Evolutionary conservation across 352 stramenopile species (phyloP).

Genomic region (Stramenopiles sp.): DNA sequence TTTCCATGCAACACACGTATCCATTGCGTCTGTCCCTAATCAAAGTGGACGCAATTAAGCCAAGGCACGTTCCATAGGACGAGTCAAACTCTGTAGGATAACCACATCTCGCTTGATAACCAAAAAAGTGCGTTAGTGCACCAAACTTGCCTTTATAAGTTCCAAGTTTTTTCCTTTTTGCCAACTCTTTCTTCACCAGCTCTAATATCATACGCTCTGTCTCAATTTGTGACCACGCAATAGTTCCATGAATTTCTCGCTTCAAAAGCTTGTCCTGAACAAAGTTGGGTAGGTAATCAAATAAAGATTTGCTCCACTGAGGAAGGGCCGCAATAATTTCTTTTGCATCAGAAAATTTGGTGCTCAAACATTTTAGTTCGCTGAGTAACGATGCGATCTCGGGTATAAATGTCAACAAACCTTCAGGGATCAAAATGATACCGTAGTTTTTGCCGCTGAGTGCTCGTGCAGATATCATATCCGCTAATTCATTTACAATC

Average conservation of each 20-base stretch:
- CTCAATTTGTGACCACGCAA: slow-evolving; percentile 36
- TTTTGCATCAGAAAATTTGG: slow-evolving; percentile 24
- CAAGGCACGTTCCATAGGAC: slow-evolving; percentile 29
- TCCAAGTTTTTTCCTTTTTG: slow-evolving; percentile 13
- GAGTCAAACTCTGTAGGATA: slow-evolving; percentile 34
- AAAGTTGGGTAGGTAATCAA: neutral
- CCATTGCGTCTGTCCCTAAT: slow-evolving; percentile 26
- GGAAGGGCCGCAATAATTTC: slow-evolving; percentile 25
- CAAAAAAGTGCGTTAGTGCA: slow-evolving; percentile 18
- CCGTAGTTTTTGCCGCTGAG: slow-evolving; percentile 28
- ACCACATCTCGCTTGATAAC: slow-evolving; percentile 24
- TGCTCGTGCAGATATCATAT: slow-evolving; percentile 27
- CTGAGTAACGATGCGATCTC: slow-evolving; percentile 29
- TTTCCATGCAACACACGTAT: slow-evolving; percentile 23
- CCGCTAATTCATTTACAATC: slow-evolving; percentile 30
- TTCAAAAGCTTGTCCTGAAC: slow-evolving; percentile 17
- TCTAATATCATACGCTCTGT: slow-evolving; percentile 32
- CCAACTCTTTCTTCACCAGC: slow-evolving; percentile 33
- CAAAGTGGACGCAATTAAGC: slow-evolving; percentile 26
- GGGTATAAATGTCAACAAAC: slow-evolving; percentile 29
- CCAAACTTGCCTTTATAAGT: slow-evolving; percentile 26
- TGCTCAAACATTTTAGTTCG: slow-evolving; percentile 27
- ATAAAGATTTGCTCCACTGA: slow-evolving; percentile 24
- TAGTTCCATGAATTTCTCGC: slow-evolving; percentile 28
- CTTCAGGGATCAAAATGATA: slow-evolving; percentile 27